Conservation (phyloP, 352 stramenopile species). For the Globisporangium recalcitrans region DNA sequence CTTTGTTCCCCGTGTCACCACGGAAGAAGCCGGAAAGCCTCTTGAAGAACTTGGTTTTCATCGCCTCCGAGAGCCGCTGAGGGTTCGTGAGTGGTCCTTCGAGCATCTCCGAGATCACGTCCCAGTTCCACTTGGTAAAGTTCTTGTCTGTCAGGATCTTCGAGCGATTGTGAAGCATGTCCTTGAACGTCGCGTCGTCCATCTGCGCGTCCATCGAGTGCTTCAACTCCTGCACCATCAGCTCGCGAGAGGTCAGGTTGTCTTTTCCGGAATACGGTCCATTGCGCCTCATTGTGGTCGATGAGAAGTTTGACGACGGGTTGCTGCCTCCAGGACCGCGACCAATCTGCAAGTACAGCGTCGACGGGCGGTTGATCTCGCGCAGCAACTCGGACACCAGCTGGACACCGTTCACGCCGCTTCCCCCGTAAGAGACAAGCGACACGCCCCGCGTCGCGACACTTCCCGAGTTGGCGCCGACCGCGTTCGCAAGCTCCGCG, state of each 20-base stretch:
- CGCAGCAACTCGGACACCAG: conserved; percentile 81
- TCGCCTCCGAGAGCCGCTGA: conserved; percentile 79
- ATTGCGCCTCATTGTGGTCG: conserved; percentile 12
- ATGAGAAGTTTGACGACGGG: conserved; percentile 21
- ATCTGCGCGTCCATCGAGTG: conserved; percentile 85
- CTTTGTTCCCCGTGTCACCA: conserved; percentile 86
- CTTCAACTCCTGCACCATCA: conserved; percentile 86
- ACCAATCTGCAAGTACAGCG: conserved; percentile 29
- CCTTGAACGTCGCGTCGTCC: conserved; percentile 86
- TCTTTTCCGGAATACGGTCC: conserved; percentile 30
- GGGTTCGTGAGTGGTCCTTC: conserved; percentile 85
- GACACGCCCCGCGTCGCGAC: conserved; percentile 64
- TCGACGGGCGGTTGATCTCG: conserved; percentile 81
- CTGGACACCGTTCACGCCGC: conserved; percentile 83
- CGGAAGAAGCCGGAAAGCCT: conserved; percentile 87
- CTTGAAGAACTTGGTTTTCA: conserved; percentile 93
- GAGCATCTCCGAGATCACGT: conserved; percentile 87
- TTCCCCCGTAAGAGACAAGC: conserved; percentile 77
- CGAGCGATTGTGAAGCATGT: conserved; percentile 84
- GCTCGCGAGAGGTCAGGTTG: conserved; percentile 74
- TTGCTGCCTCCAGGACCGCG: conserved; percentile 4
- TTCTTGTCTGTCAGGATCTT: conserved; percentile 87
- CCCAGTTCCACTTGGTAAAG: conserved; percentile 90
- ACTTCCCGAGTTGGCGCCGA: conserved; percentile 69
- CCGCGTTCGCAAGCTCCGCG: conserved; percentile 69